Percentiles rank a stretch among this genome's conserved stretches.
Evolutionary conservation across 2,329 filamentous ascomycete species (phyloP).

Genomic region (Penicillium sp.): DNA sequence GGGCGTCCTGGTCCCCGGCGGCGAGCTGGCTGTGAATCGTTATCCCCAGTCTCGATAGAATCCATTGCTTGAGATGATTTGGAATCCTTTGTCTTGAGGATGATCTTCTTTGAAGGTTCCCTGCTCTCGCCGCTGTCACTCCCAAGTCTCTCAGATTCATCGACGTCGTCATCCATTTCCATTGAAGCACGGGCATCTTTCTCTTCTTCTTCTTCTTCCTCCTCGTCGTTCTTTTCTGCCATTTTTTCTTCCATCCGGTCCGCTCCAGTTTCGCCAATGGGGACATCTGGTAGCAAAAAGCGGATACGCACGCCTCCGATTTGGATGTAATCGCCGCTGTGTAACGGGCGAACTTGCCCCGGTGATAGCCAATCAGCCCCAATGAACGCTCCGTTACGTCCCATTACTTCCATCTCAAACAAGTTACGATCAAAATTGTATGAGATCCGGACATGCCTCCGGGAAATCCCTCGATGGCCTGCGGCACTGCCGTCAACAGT

Average conservation of each 20-base stretch:
- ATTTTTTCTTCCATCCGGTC: slow-evolving; percentile 48
- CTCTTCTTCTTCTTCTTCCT: slow-evolving; percentile 30
- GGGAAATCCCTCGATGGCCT: slow-evolving; percentile 60
- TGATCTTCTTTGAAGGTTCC: slow-evolving; percentile 31
- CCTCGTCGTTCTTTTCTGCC: slow-evolving; percentile 30
- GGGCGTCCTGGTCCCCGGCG: slow-evolving; percentile 61
- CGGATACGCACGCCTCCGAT: slow-evolving; percentile 58
- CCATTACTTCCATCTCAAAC: slow-evolving; percentile 61
- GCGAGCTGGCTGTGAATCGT: slow-evolving; percentile 40
- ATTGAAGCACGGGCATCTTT: slow-evolving; percentile 34
- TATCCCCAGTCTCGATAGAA: slow-evolving; percentile 36
- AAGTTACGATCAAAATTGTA: slow-evolving; percentile 58
- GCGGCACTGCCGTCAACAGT: slow-evolving; percentile 47
- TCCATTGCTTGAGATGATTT: slow-evolving; percentile 28
- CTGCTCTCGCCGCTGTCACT: slow-evolving; percentile 31
- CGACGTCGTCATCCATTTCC: slow-evolving; percentile 46
- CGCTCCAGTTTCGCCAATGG: slow-evolving; percentile 49
- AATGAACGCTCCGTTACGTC: slow-evolving; percentile 59
- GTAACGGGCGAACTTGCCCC: slow-evolving; percentile 50
- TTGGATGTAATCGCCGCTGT: slow-evolving; percentile 59
- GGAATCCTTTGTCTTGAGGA: slow-evolving; percentile 33
- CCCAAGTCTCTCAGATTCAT: slow-evolving; percentile 28
- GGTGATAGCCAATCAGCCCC: slow-evolving; percentile 52
- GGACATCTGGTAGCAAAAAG: slow-evolving; percentile 57
- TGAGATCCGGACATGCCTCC: slow-evolving; percentile 61